Conservation (phyloP, 495 filamentous ascomycete species). For the Cercophora sp. region DNA sequence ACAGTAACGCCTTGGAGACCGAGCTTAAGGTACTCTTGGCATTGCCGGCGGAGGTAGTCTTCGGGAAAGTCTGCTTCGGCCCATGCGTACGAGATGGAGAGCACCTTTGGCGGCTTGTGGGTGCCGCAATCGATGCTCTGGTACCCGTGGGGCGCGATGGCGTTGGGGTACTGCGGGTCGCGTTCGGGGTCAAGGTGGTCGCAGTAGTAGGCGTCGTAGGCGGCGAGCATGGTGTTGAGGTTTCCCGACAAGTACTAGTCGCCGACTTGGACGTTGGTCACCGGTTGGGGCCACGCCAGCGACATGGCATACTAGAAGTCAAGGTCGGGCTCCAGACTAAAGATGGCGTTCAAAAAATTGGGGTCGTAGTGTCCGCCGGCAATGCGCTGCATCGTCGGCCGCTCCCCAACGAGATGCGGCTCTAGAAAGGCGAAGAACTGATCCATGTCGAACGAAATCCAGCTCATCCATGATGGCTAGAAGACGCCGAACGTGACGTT, state of each 20-base stretch:
- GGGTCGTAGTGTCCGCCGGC: slow-evolving; percentile 19
- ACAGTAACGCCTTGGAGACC: slow-evolving; percentile 56
- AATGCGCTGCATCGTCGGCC: slow-evolving; percentile 22
- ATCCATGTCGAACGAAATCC: slow-evolving; percentile 44
- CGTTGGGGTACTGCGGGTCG: slow-evolving; percentile 49
- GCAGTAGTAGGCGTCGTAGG: slow-evolving; percentile 58
- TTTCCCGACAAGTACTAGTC: slow-evolving; percentile 45
- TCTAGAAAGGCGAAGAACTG: slow-evolving; percentile 52
- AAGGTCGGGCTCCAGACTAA: slow-evolving; percentile 24
- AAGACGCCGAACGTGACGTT: slow-evolving; percentile 26
- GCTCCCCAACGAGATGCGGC: slow-evolving; percentile 8
- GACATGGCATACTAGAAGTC: slow-evolving; percentile 31
- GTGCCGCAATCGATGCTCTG: slow-evolving; percentile 48
- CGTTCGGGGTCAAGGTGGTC: slow-evolving; percentile 35
- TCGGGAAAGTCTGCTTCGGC: slow-evolving; percentile 25
- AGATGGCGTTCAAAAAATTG: slow-evolving; percentile 12
- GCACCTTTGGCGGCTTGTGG: slow-evolving; percentile 29
- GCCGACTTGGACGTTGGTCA: slow-evolving; percentile 54
- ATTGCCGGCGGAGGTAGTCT: slow-evolving; percentile 29
- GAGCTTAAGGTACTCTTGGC: slow-evolving; percentile 53
- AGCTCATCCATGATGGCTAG: slow-evolving; percentile 1
- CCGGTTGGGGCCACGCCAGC: slow-evolving; percentile 51
- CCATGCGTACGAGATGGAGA: slow-evolving; percentile 31
- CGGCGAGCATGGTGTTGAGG: slow-evolving; percentile 44
- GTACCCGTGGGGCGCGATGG: slow-evolving; percentile 18